phyloP scores from a whole-genome alignment of 148 eudicot genomes.

The Chenopodium suecicum region DNA sequence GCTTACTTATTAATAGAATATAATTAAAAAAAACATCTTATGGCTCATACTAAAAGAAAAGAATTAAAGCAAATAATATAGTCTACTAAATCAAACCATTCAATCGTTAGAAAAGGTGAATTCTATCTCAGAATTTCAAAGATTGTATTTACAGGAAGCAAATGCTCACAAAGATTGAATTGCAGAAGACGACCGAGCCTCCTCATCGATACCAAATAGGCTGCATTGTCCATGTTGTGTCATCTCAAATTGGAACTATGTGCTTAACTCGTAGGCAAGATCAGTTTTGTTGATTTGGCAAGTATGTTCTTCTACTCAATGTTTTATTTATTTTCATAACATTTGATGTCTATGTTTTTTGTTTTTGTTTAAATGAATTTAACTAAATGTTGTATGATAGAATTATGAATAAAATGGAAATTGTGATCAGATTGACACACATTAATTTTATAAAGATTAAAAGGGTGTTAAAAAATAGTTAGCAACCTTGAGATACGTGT shows the following conservation, averaged over 20 bases:
- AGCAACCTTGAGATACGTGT: too few species aligned
- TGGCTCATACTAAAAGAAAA: too few species aligned
- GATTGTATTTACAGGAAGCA: slow-evolving; percentile 35
- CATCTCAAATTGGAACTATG: slow-evolving; percentile 40
- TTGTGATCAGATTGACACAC: too few species aligned
- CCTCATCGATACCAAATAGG: slow-evolving; percentile 67
- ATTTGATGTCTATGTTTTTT: not conserved
- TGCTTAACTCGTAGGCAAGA: slow-evolving; percentile 52
- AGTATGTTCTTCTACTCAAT: slow-evolving; percentile 39
- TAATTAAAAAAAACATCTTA: too few species aligned
- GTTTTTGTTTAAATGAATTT: not conserved
- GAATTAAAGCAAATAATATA: too few species aligned
- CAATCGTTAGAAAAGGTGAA: slow-evolving; percentile 23
- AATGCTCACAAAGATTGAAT: slow-evolving; percentile 20
- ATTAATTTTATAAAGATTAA: too few species aligned
- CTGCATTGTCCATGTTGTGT: slow-evolving; percentile 49
- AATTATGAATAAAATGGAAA: too few species aligned
- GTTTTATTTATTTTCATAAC: not conserved
- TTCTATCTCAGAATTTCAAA: slow-evolving; percentile 56
- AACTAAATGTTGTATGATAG: not conserved
- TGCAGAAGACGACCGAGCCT: slow-evolving; percentile 41
- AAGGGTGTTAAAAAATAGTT: too few species aligned
- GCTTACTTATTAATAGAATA: too few species aligned
- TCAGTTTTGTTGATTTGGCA: slow-evolving; percentile 87
- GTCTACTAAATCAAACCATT: too few species aligned